These are phyloP conservation scores for Ustilaginoidea virens DNA, from an alignment of 2,329 filamentous ascomycete species.

Conservation along the genomic window DNA sequence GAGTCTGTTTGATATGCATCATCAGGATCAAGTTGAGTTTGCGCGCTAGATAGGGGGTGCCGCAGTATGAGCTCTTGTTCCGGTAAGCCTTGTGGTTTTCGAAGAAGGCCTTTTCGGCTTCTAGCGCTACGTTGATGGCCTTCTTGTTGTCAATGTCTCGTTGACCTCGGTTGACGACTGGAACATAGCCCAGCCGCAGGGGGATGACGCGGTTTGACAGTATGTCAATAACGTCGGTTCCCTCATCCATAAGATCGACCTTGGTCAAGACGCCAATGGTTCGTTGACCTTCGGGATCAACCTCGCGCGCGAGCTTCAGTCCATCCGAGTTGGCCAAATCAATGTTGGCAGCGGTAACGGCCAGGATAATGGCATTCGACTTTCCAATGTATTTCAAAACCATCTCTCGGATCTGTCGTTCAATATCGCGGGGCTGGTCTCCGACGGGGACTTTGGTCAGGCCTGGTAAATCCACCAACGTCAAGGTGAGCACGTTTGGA, in stretches of 20 bases:
- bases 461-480: constrained; percentile 89
- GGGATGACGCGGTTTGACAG: constrained; percentile 95
- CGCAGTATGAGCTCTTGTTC: constrained; percentile 97
- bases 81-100: constrained; percentile 97
- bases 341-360: constrained; percentile 90
- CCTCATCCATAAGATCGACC: constrained; percentile 97
- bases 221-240: constrained; percentile 97
- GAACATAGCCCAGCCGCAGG: constrained; percentile 84
- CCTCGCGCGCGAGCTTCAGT: constrained; percentile 87
- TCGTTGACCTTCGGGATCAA: constrained; percentile 91
- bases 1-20: constrained; percentile 99
- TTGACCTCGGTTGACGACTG: constrained; percentile 94
- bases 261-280: constrained; percentile 98
- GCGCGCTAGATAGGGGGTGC: constrained; percentile 87
- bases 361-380: constrained; percentile 93
- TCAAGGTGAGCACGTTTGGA: constrained; percentile 92
- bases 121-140: constrained; percentile 76
- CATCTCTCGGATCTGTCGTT: constrained; percentile 94
- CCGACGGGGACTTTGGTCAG: constrained; percentile 94
- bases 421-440: constrained; percentile 92
- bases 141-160: constrained; percentile 98
- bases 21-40: constrained; percentile 98
- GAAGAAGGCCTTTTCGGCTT: constrained; percentile 93
- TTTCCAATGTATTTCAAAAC: constrained; percentile 98
- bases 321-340: constrained; percentile 98